Evolutionary conservation across 1,284 basidiomycete species (phyloP).

Genomic region (Sporisorium graminicola): DNA sequence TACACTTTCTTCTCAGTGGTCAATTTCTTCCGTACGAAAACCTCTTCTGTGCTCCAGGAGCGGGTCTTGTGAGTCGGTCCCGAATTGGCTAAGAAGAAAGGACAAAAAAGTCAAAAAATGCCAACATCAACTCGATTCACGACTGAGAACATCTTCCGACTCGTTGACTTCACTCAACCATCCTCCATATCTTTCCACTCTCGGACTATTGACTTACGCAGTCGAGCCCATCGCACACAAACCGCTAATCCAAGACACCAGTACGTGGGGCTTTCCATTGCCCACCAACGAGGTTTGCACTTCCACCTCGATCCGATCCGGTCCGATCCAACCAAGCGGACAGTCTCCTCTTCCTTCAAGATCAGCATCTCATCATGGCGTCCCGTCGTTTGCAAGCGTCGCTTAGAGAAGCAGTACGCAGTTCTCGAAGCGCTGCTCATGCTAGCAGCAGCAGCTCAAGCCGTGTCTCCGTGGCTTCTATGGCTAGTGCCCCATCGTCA

Average conservation of each 20-base stretch:
- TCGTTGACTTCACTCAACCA: background rate
- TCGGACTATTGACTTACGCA: background rate
- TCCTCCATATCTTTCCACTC: background rate
- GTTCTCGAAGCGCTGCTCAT: slow-evolving; percentile 3
- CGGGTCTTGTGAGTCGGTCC: slow-evolving; percentile 13
- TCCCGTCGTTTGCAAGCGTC: slow-evolving; percentile 24
- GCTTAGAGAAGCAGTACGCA: slow-evolving; percentile 17
- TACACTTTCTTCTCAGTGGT: background rate
- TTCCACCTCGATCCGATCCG: background rate
- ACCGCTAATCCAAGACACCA: background rate
- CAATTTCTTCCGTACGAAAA: slow-evolving; percentile 28
- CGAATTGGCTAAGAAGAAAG: slow-evolving; percentile 34
- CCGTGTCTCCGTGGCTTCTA: slow-evolving; percentile 4
- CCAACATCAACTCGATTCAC: slow-evolving; percentile 21
- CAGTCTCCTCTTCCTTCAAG: background rate
- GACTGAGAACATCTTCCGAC: slow-evolving; percentile 1
- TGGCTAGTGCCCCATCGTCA: slow-evolving; percentile 9
- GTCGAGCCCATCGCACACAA: background rate
- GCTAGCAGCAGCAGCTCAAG: slow-evolving; percentile 14
- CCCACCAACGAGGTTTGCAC: background rate
- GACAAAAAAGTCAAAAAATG: slow-evolving; percentile 25
- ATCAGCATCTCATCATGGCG: slow-evolving; percentile 25
- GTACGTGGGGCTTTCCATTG: too few relatives aligned
- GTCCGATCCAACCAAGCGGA: background rate
- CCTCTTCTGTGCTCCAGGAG: background rate